Evolutionary conservation across 2,329 filamentous ascomycete species (phyloP).

Genomic region (Alternaria brassicicola): DNA sequence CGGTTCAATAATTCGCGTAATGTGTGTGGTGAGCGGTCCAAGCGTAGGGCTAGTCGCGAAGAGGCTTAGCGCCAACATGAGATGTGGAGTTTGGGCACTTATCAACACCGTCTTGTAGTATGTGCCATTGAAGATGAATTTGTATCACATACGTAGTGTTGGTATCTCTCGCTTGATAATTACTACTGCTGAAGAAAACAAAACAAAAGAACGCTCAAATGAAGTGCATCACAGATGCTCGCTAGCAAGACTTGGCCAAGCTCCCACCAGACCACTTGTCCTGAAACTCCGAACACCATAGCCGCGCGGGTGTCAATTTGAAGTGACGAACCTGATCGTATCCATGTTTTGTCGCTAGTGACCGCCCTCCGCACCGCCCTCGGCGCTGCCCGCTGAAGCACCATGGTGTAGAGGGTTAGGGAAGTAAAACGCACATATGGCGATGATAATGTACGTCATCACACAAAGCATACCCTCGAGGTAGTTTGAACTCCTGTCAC

Average conservation of each 20-base stretch:
- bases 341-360: neutral
- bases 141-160: neutral
- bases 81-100: neutral
- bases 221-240: slow-evolving; percentile 15
- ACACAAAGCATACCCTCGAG: slow-evolving; percentile 84
- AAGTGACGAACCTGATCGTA: neutral
- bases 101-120: neutral
- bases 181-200: neutral
- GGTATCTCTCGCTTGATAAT: slow-evolving; percentile 26
- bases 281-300: slow-evolving; percentile 3
- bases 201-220: neutral
- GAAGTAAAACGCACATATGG: slow-evolving; percentile 66
- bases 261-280: neutral
- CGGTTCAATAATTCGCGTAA: slow-evolving; percentile 25
- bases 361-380: slow-evolving; percentile 1
- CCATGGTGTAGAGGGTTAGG: slow-evolving; percentile 55
- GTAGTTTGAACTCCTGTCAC: slow-evolving; percentile 89
- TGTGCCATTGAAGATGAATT: neutral
- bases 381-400: neutral
- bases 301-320: neutral
- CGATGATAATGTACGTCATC: slow-evolving; percentile 69
- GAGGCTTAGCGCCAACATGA: neutral
- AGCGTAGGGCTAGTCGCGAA: neutral
- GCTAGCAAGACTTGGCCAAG: neutral
- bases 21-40: slow-evolving; percentile 24